A percentile compares a stretch with the other conserved stretches of the same genome.
phyloP scores from a whole-genome alignment of 305 asterid species.

The Solanum hybrid region DNA sequence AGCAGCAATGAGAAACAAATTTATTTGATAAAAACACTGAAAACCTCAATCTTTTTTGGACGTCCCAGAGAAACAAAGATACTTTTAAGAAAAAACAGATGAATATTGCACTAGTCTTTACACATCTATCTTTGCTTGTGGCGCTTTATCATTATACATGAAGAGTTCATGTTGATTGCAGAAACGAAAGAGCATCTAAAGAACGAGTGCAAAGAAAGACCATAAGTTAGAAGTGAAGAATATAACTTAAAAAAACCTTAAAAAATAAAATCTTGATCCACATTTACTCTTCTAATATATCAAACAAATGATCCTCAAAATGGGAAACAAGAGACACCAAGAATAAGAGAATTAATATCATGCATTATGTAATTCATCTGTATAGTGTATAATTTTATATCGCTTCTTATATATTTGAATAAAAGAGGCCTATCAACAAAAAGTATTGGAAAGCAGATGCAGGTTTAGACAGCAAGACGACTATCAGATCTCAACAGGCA shows the following conservation, averaged over 20 bases:
- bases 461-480: background rate
- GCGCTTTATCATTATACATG: background rate
- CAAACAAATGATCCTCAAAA: background rate
- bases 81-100: background rate
- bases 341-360: background rate
- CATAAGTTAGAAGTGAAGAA: background rate
- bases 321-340: background rate
- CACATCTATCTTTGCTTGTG: background rate
- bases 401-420: background rate
- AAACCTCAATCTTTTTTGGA: background rate
- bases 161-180: background rate
- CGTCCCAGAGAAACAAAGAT: background rate
- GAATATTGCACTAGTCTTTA: background rate
- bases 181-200: background rate
- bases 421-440: background rate
- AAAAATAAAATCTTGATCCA: background rate
- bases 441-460: background rate
- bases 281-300: background rate
- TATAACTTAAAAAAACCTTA: background rate
- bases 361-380: background rate
- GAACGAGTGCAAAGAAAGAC: background rate
- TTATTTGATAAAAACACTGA: background rate
- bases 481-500: background rate
- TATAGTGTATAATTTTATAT: background rate
- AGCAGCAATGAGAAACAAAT: background rate